These are phyloP conservation scores for Testicularia cyperi DNA, from an alignment of 1,284 basidiomycete genomes.

Conservation along the genomic window DNA sequence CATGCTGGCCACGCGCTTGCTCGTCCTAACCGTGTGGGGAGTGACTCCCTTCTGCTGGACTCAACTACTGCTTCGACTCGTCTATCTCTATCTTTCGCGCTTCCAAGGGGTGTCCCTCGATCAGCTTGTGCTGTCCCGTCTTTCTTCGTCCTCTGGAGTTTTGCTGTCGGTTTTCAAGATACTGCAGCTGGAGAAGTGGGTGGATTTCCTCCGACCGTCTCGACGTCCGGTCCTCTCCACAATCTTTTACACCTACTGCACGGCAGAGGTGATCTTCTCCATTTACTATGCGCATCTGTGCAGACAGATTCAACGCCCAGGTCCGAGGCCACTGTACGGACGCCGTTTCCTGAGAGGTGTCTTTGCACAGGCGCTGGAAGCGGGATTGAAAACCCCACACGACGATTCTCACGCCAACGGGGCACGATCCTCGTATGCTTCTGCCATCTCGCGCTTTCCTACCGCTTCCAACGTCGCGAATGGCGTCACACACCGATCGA, in stretches of 20 bases:
- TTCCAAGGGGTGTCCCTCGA: background rate
- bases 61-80: slow-evolving; percentile 10
- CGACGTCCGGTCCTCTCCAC: slow-evolving; percentile 1
- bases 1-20: slow-evolving; percentile 24
- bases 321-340: slow-evolving; percentile 30
- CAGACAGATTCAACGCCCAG: slow-evolving; percentile 30
- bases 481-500: background rate
- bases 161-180: background rate
- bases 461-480: background rate
- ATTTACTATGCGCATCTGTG: slow-evolving; percentile 41
- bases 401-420: background rate
- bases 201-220: slow-evolving; percentile 1
- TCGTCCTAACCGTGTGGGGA: slow-evolving; percentile 45
- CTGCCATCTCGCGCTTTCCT: slow-evolving; percentile 5
- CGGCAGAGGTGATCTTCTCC: slow-evolving; percentile 44
- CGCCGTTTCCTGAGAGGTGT: slow-evolving; percentile 33
- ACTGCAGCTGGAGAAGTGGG: background rate
- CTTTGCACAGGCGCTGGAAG: slow-evolving; percentile 35
- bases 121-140: background rate
- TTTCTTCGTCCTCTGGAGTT: background rate
- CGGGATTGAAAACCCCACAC: slow-evolving; percentile 19
- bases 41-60: slow-evolving; percentile 47
- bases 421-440: slow-evolving; percentile 8
- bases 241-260: slow-evolving; percentile 26
- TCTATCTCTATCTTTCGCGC: slow-evolving; percentile 3